Evolutionary conservation across 257 asterid genomes (phyloP).

Genomic region (Gentiana macrophylla): DNA sequence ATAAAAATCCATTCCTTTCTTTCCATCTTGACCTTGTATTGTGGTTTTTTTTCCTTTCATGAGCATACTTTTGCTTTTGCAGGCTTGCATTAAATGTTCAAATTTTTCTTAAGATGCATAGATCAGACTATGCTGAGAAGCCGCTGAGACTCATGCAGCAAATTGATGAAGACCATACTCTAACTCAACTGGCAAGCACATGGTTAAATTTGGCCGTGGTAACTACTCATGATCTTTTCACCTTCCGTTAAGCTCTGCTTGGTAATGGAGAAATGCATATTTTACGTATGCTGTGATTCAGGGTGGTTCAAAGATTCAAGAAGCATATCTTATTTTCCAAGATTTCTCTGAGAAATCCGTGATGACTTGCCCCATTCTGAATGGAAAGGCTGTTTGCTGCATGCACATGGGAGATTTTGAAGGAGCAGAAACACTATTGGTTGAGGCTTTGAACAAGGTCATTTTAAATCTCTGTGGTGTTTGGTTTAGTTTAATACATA

Average conservation of each 20-base stretch:
- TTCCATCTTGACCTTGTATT: no score
- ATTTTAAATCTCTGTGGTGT: conserved; percentile 4
- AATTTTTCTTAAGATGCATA: conserved; percentile 85
- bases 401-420: conserved; percentile 96
- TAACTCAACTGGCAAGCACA: conserved; percentile 97
- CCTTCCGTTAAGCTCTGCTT: conserved; percentile 1
- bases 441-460: conserved; percentile 93
- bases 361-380: conserved; percentile 77
- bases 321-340: conserved; percentile 93
- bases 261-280: background rate
- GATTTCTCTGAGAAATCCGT: conserved; percentile 92
- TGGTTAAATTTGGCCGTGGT: conserved; percentile 96
- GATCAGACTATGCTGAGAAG: conserved; percentile 96
- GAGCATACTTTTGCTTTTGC: conserved; percentile 15
- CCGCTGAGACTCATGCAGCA: conserved; percentile 90
- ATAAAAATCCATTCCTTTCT: no score
- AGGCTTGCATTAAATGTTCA: conserved; percentile 94
- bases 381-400: conserved; percentile 97
- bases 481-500: background rate
- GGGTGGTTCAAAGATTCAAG: conserved; percentile 98
- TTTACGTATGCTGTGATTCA: conserved; percentile 22
- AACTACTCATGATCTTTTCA: background rate
- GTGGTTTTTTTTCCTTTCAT: no score
- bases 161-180: conserved; percentile 88
- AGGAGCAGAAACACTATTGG: conserved; percentile 80